phyloP scores from a whole-genome alignment of 768 basidiomycete genomes.

The Mycena filopes region DNA sequence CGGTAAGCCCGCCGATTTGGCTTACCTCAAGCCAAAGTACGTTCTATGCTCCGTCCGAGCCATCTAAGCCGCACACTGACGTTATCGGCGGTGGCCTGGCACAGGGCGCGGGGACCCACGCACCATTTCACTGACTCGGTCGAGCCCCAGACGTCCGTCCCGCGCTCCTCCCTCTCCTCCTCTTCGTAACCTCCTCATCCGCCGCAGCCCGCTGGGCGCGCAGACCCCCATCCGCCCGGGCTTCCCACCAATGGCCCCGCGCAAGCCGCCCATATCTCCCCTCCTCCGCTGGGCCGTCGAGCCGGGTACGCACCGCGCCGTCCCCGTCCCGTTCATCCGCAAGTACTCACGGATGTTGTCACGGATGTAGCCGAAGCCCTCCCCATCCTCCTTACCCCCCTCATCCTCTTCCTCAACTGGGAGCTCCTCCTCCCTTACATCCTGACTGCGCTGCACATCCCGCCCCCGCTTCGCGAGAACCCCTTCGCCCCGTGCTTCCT shows the following conservation, averaged over 20 bases:
- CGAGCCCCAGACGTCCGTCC: constrained; percentile 20
- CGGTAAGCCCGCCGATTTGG: neutral
- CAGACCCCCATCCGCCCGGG: constrained; percentile 4
- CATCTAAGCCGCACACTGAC: neutral
- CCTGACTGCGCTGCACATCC: constrained; percentile 53
- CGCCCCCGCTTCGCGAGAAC: constrained; percentile 52
- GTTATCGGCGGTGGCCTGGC: neutral
- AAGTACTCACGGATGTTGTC: constrained; percentile 45
- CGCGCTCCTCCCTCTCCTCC: neutral
- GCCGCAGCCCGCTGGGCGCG: constrained; percentile 15
- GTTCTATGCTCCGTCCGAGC: neutral
- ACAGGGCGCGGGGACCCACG: constrained; percentile 12
- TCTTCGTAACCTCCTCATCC: constrained; percentile 1
- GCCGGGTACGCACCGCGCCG: neutral
- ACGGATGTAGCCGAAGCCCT: constrained; percentile 56
- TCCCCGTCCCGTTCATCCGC: constrained; percentile 16
- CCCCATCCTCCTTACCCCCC: constrained; percentile 51
- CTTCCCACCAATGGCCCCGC: neutral
- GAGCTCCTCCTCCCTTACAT: constrained; percentile 46
- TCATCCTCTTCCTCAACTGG: constrained; percentile 74
- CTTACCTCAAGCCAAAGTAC: neutral
- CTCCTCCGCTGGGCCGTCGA: constrained; percentile 22
- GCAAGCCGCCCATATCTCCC: neutral
- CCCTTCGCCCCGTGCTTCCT: constrained; percentile 79
- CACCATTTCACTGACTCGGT: constrained; percentile 17